Evolutionary conservation across 495 filamentous ascomycete species (phyloP).

Genomic region (Daldinia vernicosa): DNA sequence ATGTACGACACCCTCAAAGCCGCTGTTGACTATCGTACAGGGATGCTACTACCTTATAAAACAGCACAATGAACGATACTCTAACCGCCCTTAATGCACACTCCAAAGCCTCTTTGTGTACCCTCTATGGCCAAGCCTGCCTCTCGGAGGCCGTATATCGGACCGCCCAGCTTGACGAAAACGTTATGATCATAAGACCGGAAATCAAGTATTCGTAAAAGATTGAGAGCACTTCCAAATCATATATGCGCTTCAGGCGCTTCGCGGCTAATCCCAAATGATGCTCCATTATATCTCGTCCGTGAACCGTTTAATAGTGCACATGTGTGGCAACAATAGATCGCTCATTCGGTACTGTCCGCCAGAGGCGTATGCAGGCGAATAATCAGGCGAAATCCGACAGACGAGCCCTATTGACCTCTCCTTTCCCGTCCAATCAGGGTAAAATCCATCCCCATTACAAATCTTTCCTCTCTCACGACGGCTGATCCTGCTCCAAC

Average conservation of each 20-base stretch:
- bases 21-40: neutral
- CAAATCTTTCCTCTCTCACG: neutral
- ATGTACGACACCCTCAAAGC: neutral
- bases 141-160: neutral
- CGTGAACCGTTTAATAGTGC: neutral
- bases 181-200: neutral
- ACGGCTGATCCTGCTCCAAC: constrained; percentile 10
- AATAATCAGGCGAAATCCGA: neutral
- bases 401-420: neutral
- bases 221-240: neutral
- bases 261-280: neutral
- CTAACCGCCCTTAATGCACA: neutral
- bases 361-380: neutral
- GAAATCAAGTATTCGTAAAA: neutral
- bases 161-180: neutral
- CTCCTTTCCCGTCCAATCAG: neutral
- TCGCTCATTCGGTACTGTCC: neutral
- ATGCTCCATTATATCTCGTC: neutral
- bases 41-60: neutral
- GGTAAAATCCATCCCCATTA: neutral
- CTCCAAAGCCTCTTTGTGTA: neutral
- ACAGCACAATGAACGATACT: neutral
- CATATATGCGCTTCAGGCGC: neutral
- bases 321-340: neutral
- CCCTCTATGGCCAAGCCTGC: neutral